These are phyloP conservation scores for Ambrosia trifida DNA, from an alignment of 129 eudicot genomes.

Conservation along the genomic window DNA sequence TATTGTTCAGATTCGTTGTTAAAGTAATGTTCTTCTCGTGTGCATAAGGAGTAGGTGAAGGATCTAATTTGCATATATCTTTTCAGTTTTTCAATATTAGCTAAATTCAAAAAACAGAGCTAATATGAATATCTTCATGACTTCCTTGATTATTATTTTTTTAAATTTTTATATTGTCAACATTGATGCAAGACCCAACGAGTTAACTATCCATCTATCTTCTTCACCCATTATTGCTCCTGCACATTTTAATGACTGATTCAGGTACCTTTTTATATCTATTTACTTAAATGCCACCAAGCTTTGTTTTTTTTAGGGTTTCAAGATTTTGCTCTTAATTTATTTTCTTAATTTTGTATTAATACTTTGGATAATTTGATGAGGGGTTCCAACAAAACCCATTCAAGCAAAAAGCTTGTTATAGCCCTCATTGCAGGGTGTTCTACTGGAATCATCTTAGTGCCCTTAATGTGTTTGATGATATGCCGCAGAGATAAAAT, in stretches of 20 bases:
- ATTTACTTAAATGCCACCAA: neutral
- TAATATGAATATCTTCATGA: slow-evolving; percentile 32
- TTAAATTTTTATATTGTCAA: slow-evolving; percentile 31
- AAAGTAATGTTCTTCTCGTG: no score
- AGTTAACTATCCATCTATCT: slow-evolving; percentile 28
- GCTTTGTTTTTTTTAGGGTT: slow-evolving; percentile 24
- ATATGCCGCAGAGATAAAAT: slow-evolving; percentile 44
- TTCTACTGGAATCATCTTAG: slow-evolving; percentile 41
- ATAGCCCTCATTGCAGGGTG: slow-evolving; percentile 50
- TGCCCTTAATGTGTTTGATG: slow-evolving; percentile 48
- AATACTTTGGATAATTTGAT: slow-evolving; percentile 16
- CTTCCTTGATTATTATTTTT: slow-evolving; percentile 20
- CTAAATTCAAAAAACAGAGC: neutral
- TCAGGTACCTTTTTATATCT: slow-evolving; percentile 39
- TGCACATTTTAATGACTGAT: slow-evolving; percentile 34
- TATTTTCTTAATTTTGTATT: slow-evolving; percentile 19
- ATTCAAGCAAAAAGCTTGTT: slow-evolving; percentile 48
- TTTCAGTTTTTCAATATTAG: no score
- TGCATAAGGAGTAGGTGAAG: no score
- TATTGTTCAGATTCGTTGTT: no score
- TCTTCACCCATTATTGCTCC: slow-evolving; percentile 41
- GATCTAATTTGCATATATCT: no score
- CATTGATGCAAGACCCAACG: slow-evolving; percentile 42
- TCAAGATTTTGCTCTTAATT: no score
- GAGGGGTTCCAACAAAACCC: slow-evolving; percentile 39